These are phyloP conservation scores for Citrus glauca DNA, from an alignment of 345 rosid genomes.

Conservation along the genomic window DNA sequence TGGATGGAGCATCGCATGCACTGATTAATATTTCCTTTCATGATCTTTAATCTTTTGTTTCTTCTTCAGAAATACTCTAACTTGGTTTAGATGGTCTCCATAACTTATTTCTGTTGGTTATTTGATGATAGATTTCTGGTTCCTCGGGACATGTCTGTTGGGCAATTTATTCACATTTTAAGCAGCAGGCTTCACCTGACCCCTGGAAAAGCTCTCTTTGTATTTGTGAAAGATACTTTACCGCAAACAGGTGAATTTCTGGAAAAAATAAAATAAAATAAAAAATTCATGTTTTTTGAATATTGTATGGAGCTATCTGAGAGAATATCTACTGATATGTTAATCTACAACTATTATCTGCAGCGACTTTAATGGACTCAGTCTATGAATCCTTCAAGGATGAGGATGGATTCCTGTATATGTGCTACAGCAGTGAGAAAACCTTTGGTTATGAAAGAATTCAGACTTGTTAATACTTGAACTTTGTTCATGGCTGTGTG, in stretches of 20 bases:
- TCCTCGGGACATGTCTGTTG: constrained; percentile 87
- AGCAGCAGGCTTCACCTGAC: constrained; percentile 58
- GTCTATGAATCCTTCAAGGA: constrained; percentile 74
- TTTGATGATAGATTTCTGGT: constrained; percentile 56
- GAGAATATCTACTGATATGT: background rate
- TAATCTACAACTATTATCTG: constrained; percentile 3
- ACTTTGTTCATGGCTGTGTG: background rate
- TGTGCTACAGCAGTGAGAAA: constrained; percentile 88
- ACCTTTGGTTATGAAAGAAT: constrained; percentile 44
- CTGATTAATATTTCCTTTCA: background rate
- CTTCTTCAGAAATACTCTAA: background rate
- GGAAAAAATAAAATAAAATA: too few species aligned
- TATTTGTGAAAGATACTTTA: constrained; percentile 72
- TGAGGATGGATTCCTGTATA: constrained; percentile 81
- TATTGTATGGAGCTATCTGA: background rate
- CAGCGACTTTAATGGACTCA: constrained; percentile 68
- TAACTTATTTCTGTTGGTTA: background rate
- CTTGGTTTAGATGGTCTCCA: background rate
- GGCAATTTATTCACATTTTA: constrained; percentile 76
- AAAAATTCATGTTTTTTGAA: background rate
- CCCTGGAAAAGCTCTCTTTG: constrained; percentile 75
- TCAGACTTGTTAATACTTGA: constrained; percentile 4
- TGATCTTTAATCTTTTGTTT: background rate
- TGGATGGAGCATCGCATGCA: background rate
- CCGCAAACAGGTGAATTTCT: constrained; percentile 68